Evolutionary conservation across 2,329 filamentous ascomycete species (phyloP).

Genomic region (Aspergillus novoparasiticus): DNA sequence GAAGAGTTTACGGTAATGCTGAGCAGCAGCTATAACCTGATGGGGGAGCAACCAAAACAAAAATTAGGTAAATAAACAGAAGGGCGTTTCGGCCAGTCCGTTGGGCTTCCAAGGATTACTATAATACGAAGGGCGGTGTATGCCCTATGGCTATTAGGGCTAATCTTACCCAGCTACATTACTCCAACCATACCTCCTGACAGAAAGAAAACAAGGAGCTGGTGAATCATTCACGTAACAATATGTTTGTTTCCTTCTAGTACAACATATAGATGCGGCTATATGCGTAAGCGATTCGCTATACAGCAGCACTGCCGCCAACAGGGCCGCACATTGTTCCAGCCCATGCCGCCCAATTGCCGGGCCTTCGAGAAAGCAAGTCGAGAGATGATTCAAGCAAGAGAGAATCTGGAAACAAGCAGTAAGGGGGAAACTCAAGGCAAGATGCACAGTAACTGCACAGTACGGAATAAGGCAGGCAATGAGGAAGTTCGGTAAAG

Average conservation of each 20-base stretch:
- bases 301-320: neutral
- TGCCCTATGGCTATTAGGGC: neutral
- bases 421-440: neutral
- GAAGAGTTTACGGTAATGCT: neutral
- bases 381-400: neutral
- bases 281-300: constrained; percentile 1
- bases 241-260: neutral
- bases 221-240: neutral
- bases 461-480: neutral
- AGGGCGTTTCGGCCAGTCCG: neutral
- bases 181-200: neutral
- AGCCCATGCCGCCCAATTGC: neutral
- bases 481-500: neutral
- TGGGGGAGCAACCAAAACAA: neutral
- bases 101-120: neutral
- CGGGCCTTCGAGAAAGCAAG: neutral
- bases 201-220: neutral
- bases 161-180: neutral
- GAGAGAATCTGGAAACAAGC: neutral
- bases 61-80: neutral
- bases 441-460: neutral
- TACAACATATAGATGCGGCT: neutral
- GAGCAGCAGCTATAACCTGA: neutral
- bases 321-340: neutral
- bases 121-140: constrained; percentile 6